phyloP scores from a whole-genome alignment of 768 basidiomycete species.

The Rhodotorula taiwanensis region DNA sequence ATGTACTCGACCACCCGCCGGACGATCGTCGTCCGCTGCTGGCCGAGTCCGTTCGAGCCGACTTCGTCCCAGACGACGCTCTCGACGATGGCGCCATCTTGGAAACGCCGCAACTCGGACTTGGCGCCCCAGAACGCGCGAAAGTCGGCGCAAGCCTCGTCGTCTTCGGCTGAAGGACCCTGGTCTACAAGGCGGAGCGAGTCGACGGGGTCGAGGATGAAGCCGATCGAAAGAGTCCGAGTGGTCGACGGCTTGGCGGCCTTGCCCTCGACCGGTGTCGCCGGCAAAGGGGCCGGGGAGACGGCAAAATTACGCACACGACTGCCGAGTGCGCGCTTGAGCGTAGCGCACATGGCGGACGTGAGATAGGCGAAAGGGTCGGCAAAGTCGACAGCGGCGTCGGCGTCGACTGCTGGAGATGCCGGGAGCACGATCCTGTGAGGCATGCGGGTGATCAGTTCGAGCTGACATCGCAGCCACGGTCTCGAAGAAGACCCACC shows the following conservation, averaged over 20 bases:
- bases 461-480: background rate
- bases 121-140: slow-evolving; percentile 84
- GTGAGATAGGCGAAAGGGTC: slow-evolving; percentile 34
- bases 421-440: slow-evolving; percentile 26
- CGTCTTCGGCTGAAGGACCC: slow-evolving; percentile 66
- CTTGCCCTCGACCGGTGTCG: background rate
- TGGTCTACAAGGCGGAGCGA: slow-evolving; percentile 85
- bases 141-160: slow-evolving; percentile 57
- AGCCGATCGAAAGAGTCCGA: slow-evolving; percentile 59
- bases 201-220: slow-evolving; percentile 63
- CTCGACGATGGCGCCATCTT: slow-evolving; percentile 85
- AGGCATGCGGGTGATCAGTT: too few species aligned
- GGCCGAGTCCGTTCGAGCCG: slow-evolving; percentile 50
- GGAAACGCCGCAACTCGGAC: slow-evolving; percentile 87
- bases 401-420: slow-evolving; percentile 12
- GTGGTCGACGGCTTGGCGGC: slow-evolving; percentile 43
- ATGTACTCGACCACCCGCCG: slow-evolving; percentile 66
- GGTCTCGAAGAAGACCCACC: slow-evolving; percentile 23
- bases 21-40: slow-evolving; percentile 66
- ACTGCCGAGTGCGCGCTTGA: slow-evolving; percentile 63
- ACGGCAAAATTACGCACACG: slow-evolving; percentile 63
- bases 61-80: slow-evolving; percentile 85
- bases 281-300: slow-evolving; percentile 15
- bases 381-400: slow-evolving; percentile 28
- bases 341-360: slow-evolving; percentile 39